Evolutionary conservation across 306 rosid species (phyloP), one percentile per base, ranked within the genome.

Genomic region (Glycine soja): DNA sequence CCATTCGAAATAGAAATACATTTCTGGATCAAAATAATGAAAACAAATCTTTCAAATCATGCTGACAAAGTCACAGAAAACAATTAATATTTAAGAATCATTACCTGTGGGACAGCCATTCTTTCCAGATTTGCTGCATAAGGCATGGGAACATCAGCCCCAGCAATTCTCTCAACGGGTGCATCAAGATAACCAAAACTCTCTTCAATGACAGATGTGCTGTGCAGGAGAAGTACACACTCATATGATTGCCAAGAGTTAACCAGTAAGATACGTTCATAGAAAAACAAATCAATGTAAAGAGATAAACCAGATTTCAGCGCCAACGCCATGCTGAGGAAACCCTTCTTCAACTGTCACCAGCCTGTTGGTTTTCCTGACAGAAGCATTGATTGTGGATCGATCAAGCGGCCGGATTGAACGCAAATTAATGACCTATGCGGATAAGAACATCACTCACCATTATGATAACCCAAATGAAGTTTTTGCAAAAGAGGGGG

Each of bases 111-210:
- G 46, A 96, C 91, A 84, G 99, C 99, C 91, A 96, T 9, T 70
- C 99, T 90, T 89, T 96, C 99, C 72, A 96, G 88, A 87, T 96
- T 96, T 77, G 98, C 91, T 12, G 99, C 99, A 75, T 96, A 96
- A 50, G 99, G 99, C 98, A 93, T 96, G n/a, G 99, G 99, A 82
- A 96, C 92, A 82, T 96, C 99, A 78, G 99, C 98, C 76, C 99
- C 99, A 3, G 90, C 77, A 85, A 96, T 83, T 80, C 99, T 93
- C 92, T 96, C 98, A 43, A 93, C 94, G 0, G 99, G 99, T 11
- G 99, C 98, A 78, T 96, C 99, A 63, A 96, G 99, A 89, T 90
- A 93, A 62, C 94, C 94, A 83, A 96, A 74, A 73, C 30, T 24
- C 30, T 24, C 30, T 24, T 24, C 30, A 24, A 24, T 24, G 30